phyloP scores from a whole-genome alignment of 139 green algal species.

The Closterium sp. region DNA sequence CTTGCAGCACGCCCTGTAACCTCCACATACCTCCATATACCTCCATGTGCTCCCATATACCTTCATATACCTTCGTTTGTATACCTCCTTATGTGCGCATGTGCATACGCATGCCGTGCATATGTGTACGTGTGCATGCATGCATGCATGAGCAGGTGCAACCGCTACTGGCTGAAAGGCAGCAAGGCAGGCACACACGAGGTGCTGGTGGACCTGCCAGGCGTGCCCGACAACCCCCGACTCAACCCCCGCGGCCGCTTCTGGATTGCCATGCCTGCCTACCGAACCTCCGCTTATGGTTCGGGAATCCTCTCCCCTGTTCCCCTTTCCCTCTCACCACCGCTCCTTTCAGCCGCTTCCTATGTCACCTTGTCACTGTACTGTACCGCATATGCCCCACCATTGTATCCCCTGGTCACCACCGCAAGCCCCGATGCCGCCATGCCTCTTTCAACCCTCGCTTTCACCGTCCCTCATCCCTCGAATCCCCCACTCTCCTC shows the following conservation, averaged over 20 bases:
- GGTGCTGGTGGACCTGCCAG: constrained; percentile 37
- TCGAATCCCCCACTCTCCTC: neutral
- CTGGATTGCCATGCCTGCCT: constrained; percentile 41
- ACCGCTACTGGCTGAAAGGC: constrained; percentile 49
- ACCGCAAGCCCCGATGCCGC: no score
- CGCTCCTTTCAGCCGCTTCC: no score
- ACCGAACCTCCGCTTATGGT: constrained; percentile 31
- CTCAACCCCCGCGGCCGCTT: constrained; percentile 23
- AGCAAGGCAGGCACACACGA: constrained; percentile 40
- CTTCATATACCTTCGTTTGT: no score
- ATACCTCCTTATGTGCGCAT: neutral
- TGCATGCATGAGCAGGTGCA: constrained; percentile 8
- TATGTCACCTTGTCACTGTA: no score
- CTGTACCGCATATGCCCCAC: no score
- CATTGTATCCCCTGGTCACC: neutral
- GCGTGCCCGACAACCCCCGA: constrained; percentile 43
- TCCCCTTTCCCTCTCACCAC: no score
- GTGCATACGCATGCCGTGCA: neutral
- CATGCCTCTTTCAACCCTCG: no score
- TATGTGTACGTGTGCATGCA: neutral
- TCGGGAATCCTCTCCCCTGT: neutral
- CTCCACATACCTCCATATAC: no score
- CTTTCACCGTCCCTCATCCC: neutral
- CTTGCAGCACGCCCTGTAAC: no score
- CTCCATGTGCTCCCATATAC: no score